Evolutionary conservation across 768 basidiomycete genomes (phyloP).

Genomic region (Gymnopilus junonius): DNA sequence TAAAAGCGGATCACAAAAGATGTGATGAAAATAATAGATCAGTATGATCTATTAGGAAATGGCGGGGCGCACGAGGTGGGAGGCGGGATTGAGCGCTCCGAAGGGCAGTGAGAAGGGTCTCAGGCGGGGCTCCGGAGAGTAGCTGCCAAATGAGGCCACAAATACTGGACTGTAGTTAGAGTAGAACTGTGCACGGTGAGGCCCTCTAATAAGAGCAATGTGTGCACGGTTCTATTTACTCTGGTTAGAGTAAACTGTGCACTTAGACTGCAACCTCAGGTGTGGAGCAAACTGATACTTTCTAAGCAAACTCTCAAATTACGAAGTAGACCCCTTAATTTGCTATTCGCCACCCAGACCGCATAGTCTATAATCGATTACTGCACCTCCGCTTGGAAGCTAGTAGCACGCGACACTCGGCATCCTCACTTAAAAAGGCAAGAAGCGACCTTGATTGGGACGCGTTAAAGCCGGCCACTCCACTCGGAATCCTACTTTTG

Average conservation of each 20-base stretch:
- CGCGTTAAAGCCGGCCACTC: neutral
- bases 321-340: neutral
- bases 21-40: neutral
- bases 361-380: neutral
- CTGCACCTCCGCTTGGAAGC: slow-evolving; percentile 1
- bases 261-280: neutral
- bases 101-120: neutral
- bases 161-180: neutral
- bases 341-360: neutral
- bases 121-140: neutral
- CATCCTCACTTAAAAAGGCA: neutral
- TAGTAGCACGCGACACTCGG: neutral
- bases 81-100: neutral
- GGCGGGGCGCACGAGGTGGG: neutral
- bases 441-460: neutral
- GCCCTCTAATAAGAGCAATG: neutral
- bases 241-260: neutral
- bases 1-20: neutral
- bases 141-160: neutral
- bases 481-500: neutral
- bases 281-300: neutral
- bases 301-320: neutral
- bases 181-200: neutral
- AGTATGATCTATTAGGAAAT: neutral
- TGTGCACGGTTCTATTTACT: neutral